Evolutionary conservation across 768 basidiomycete species (phyloP).

Genomic region (Kwoniella bestiolae): DNA sequence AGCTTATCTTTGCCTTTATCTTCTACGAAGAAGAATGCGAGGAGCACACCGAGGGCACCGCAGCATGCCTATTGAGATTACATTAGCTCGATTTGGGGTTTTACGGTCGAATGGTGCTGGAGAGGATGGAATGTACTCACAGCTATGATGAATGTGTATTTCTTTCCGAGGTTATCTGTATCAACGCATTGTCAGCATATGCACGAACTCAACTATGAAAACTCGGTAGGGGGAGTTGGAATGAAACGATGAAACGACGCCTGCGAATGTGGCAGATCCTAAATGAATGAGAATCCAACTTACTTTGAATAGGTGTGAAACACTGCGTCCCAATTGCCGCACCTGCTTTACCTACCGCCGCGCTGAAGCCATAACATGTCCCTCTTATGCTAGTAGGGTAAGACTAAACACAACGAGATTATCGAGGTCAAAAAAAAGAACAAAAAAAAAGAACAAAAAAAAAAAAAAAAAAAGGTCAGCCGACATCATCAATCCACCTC

Average conservation of each 20-base stretch:
- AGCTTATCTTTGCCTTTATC: conserved; percentile 47
- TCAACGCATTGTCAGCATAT: too few species aligned
- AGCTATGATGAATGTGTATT: conserved; percentile 51
- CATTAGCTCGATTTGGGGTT: too few species aligned
- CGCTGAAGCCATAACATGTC: conserved; percentile 66
- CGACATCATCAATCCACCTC: background rate
- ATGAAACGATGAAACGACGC: background rate
- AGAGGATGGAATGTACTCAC: conserved; percentile 8
- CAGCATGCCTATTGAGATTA: conserved; percentile 40
- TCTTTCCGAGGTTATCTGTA: conserved; percentile 38
- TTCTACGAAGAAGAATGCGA: conserved; percentile 47
- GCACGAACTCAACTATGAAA: too few species aligned
- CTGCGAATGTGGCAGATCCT: background rate
- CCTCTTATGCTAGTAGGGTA: conserved; percentile 67
- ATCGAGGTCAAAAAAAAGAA: conserved; percentile 46
- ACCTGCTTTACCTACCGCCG: conserved; percentile 60
- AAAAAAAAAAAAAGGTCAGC: conserved; percentile 5
- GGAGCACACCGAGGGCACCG: conserved; percentile 35
- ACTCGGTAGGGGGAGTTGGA: too few species aligned
- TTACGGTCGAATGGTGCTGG: too few species aligned
- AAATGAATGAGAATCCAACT: too few species aligned
- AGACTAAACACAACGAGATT: too few species aligned
- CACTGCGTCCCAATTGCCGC: conserved; percentile 58
- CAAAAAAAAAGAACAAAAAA: background rate
- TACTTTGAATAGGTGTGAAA: conserved; percentile 43